Percentiles rank a stretch among this genome's conserved stretches.
Conservation (phyloP, 805 yeast species). For the Pichia cephalocereana region DNA sequence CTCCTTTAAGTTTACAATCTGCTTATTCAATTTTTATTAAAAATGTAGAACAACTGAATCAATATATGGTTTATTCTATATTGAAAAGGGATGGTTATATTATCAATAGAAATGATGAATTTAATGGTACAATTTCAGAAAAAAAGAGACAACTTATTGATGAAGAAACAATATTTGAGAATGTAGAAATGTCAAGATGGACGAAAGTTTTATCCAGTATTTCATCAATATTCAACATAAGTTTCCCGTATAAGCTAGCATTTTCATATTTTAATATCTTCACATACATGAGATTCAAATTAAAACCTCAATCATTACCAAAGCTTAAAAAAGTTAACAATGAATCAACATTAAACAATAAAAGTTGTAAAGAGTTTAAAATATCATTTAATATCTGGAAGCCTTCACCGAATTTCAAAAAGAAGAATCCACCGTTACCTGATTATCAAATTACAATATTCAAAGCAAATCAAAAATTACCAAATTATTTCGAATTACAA, state of each 20-base stretch:
- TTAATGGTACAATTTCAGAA: slow-evolving; percentile 1
- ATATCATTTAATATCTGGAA: slow-evolving; percentile 73
- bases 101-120: slow-evolving; percentile 30
- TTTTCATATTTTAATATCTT: slow-evolving; percentile 13
- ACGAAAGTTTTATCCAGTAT: slow-evolving; percentile 1
- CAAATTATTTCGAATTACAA: slow-evolving; percentile 35
- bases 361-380: slow-evolving; percentile 18
- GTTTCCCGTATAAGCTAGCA: slow-evolving; percentile 9
- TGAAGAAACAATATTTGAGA: slow-evolving; percentile 1
- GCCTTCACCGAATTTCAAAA: slow-evolving; percentile 64
- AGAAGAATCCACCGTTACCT: slow-evolving; percentile 59
- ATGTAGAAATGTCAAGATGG: slow-evolving; percentile 7
- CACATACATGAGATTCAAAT: slow-evolving; percentile 10
- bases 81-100: slow-evolving; percentile 74
- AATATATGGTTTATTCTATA: slow-evolving; percentile 60
- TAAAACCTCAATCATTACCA: slow-evolving; percentile 7
- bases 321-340: background rate
- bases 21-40: slow-evolving; percentile 46
- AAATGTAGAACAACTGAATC: slow-evolving; percentile 32
- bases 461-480: slow-evolving; percentile 39
- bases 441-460: slow-evolving; percentile 65
- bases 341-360: background rate
- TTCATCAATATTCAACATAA: slow-evolving; percentile 2
- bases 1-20: slow-evolving; percentile 51
- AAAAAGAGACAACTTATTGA: background rate